A percentile compares a stretch with the other conserved stretches of the same genome.
These are phyloP conservation scores for Calonectria honghensis DNA, from an alignment of 2,329 filamentous ascomycete species.

Conservation along the genomic window DNA sequence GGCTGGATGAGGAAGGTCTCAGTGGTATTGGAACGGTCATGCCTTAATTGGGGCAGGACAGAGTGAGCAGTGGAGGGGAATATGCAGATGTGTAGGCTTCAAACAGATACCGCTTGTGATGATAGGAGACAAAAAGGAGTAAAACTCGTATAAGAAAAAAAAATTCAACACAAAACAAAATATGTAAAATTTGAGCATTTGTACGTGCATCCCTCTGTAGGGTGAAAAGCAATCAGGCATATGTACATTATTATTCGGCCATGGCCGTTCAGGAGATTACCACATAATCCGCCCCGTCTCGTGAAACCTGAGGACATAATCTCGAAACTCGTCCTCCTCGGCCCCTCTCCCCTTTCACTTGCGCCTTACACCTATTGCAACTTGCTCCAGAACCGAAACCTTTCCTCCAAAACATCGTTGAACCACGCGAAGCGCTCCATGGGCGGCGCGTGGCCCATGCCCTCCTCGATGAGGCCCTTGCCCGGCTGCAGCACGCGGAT, in stretches of 20 bases:
- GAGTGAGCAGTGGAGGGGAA: not conserved
- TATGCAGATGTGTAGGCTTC: conserved; percentile 11
- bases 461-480: conserved; percentile 78
- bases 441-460: conserved; percentile 83
- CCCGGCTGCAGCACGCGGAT: conserved; percentile 79
- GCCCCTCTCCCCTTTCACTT: not conserved
- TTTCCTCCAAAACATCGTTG: conserved; percentile 76
- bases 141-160: not conserved
- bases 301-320: conserved; percentile 37
- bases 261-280: conserved; percentile 16
- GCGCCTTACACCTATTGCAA: conserved; percentile 52
- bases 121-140: conserved; percentile 1
- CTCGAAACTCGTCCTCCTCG: not conserved
- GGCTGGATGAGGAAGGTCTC: conserved; percentile 84
- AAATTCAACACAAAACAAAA: conserved; percentile 14
- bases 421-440: conserved; percentile 83
- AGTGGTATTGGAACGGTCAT: conserved; percentile 95
- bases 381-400: conserved; percentile 71
- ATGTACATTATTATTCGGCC: not conserved
- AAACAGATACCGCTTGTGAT: not conserved
- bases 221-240: conserved; percentile 9
- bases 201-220: conserved; percentile 11
- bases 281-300: conserved; percentile 24
- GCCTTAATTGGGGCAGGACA: conserved; percentile 61
- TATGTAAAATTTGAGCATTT: conserved; percentile 14